Evolutionary conservation across 2,329 filamentous ascomycete genomes (phyloP).

Genomic region (Botrytis fabae): DNA sequence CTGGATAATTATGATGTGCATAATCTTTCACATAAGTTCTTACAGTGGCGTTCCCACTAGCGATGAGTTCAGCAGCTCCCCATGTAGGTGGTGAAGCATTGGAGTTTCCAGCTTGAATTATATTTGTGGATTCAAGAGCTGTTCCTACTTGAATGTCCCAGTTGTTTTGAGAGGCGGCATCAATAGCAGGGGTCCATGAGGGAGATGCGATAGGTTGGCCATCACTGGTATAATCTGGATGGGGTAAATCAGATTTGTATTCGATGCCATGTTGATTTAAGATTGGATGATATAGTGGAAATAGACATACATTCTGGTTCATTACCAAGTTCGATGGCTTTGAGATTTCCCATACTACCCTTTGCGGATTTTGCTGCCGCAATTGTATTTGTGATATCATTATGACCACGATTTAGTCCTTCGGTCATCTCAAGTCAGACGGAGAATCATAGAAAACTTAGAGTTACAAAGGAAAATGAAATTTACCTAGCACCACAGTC

Average conservation of each 20-base stretch:
- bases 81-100: slow-evolving; percentile 36
- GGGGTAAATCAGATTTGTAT: slow-evolving; percentile 4
- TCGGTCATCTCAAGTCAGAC: slow-evolving; percentile 1
- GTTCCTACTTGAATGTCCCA: slow-evolving; percentile 34
- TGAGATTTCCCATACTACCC: slow-evolving; percentile 49
- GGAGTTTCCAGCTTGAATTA: slow-evolving; percentile 38
- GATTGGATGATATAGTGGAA: neutral
- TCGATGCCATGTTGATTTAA: neutral
- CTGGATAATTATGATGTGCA: slow-evolving; percentile 43
- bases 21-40: slow-evolving; percentile 36
- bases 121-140: slow-evolving; percentile 26
- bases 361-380: slow-evolving; percentile 50
- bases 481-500: slow-evolving; percentile 48
- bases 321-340: slow-evolving; percentile 58
- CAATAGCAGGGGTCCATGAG: slow-evolving; percentile 33
- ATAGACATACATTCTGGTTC: slow-evolving; percentile 54
- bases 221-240: slow-evolving; percentile 40
- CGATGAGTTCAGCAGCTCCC: slow-evolving; percentile 37
- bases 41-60: slow-evolving; percentile 30
- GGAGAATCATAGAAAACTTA: neutral
- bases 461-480: neutral
- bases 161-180: slow-evolving; percentile 35
- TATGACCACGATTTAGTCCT: slow-evolving; percentile 53
- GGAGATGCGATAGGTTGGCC: slow-evolving; percentile 38
- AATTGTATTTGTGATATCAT: slow-evolving; percentile 56